Evolutionary conservation across 2,329 filamentous ascomycete species (phyloP), one percentile per base, ranked within the genome.

Genomic region (Verticillium alfalfae): DNA sequence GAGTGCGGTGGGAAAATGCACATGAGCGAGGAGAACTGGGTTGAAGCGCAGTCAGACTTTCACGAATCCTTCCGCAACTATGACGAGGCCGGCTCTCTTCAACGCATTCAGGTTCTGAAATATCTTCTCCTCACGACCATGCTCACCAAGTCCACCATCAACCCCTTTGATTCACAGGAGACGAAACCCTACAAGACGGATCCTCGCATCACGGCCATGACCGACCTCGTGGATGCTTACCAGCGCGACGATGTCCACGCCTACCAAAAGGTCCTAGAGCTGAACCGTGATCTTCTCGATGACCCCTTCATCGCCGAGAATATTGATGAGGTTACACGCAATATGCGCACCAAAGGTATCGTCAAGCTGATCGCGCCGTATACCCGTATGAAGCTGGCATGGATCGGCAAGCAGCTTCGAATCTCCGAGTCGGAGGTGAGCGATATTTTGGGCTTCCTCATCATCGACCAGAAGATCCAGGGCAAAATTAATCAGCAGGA

Each of bases 1-100:
- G 95, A 99, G 79, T 99, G 95, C 73, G 95, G 95, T 70, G 95
- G 95, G 69, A 99, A 99, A 82, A 99, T 99, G 95, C 93, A 98
- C 79, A 98, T 99, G 95, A 95, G 91, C 75, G 95, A 99, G 81
- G 95, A 98, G 79, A 98, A 98, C 74, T 99, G 95, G 95, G 92
- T 95, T 74, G 92, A 93, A 71, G 95, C 95, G 1, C 93, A 98
- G 77, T 94, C 88, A 69, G 95, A 98, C 79, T 99, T 99, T 76
- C 97, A 97, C 75, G 95, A 99, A 75, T 96, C 94, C 1, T 99
- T 99, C 81, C 91, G 93, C 62, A 98, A 97, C 79, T 99, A 98
- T 78, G 95, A 99, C 73, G 95, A 99, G 80, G 95, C 95, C 49
- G 95, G 95, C 56, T 97, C 93, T 34, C 84, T 97, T 70, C 94